These are phyloP conservation scores for Lanmaoa rubissima DNA, from an alignment of 768 basidiomycete species.

Conservation along the genomic window DNA sequence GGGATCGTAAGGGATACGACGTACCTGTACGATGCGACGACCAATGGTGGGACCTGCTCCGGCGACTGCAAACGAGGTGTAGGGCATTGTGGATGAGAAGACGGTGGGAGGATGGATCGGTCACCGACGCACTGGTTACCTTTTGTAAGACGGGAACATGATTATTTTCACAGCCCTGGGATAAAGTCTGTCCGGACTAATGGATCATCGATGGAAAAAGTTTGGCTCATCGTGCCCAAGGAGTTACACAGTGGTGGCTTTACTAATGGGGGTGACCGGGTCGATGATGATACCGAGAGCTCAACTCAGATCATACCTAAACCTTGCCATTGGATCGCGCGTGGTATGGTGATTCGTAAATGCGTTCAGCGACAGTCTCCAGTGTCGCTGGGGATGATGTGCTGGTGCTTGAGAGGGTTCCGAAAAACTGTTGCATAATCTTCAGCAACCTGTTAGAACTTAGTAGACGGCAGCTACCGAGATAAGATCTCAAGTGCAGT, in stretches of 20 bases:
- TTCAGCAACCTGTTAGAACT: too few relatives aligned
- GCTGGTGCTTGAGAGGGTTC: too few relatives aligned
- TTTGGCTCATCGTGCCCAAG: background rate
- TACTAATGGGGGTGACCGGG: background rate
- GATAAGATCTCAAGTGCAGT: too few relatives aligned
- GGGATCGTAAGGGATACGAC: background rate
- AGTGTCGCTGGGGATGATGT: too few relatives aligned
- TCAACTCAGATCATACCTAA: too few relatives aligned
- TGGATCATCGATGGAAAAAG: background rate
- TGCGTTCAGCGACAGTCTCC: too few relatives aligned
- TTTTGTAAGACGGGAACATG: slow-evolving; percentile 1
- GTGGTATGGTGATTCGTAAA: too few relatives aligned
- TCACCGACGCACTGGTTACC: background rate
- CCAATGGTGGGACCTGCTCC: slow-evolving; percentile 39
- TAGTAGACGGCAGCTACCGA: too few relatives aligned
- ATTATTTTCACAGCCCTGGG: slow-evolving; percentile 3
- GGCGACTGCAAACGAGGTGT: slow-evolving; percentile 36
- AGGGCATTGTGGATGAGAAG: slow-evolving; percentile 21
- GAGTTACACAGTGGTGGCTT: background rate
- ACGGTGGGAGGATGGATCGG: background rate
- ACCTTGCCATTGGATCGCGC: too few relatives aligned
- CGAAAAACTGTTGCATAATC: too few relatives aligned
- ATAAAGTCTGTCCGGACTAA: background rate
- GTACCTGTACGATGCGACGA: slow-evolving; percentile 30
- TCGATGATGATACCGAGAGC: background rate